Conservation (phyloP, 305 asterid genomes). For the Fraxinus albicans region DNA sequence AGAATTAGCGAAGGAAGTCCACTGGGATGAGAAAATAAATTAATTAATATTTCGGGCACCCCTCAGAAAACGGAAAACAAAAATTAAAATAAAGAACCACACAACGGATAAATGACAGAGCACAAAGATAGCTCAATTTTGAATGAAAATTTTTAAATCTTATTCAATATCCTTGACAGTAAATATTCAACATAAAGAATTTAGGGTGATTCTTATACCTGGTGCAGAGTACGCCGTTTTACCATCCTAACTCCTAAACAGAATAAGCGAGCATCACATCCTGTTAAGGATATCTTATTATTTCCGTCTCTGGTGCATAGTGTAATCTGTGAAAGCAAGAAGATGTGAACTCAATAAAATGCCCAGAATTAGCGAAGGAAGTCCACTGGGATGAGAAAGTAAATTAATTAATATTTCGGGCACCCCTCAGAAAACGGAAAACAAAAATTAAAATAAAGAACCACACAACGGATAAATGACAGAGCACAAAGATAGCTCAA, state of each 20-base stretch:
- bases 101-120: not conserved
- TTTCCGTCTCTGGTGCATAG: constrained; percentile 90
- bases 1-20: constrained; percentile 16
- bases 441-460: not conserved
- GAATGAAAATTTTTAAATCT: not conserved
- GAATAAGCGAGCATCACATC: constrained; percentile 85
- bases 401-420: not conserved
- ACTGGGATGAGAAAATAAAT: not conserved
- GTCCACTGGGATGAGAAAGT: constrained; percentile 7
- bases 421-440: constrained; percentile 1
- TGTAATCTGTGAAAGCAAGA: constrained; percentile 67
- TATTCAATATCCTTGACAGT: too few relatives aligned
- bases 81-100: not conserved
- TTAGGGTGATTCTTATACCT: constrained; percentile 45
- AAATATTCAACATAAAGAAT: constrained; percentile 17
- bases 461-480: not conserved
- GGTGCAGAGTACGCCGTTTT: constrained; percentile 81
- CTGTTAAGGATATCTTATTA: constrained; percentile 77
- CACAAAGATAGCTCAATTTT: not conserved
- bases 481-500: not conserved
- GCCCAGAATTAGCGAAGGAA: constrained; percentile 17
- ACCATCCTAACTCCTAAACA: constrained; percentile 93
- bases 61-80: constrained; percentile 1
- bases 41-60: not conserved
- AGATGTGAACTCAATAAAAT: constrained; percentile 28